Conservation (phyloP, 2,329 filamentous ascomycete genomes). For the Trichoderma sp. region DNA sequence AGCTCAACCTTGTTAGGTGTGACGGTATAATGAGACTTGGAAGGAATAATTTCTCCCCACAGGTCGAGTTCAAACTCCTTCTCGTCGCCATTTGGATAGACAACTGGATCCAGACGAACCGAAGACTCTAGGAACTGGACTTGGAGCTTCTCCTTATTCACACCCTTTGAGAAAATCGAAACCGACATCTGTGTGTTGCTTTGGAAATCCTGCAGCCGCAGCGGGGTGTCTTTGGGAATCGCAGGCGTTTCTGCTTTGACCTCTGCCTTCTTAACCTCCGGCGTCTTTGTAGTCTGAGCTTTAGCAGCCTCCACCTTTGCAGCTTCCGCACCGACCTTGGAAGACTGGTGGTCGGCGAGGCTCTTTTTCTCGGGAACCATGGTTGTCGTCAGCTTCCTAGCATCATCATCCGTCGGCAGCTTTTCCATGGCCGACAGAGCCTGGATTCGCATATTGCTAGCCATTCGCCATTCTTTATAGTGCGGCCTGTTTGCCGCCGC, state of each 20-base stretch:
- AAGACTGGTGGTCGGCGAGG: slow-evolving; percentile 24
- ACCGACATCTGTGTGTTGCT: slow-evolving; percentile 35
- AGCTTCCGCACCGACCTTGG: neutral
- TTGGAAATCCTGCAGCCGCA: slow-evolving; percentile 38
- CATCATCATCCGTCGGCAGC: slow-evolving; percentile 44
- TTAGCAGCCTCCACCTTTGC: neutral
- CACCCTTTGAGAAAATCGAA: slow-evolving; percentile 43
- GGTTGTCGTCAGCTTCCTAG: slow-evolving; percentile 44
- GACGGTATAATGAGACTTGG: slow-evolving; percentile 60
- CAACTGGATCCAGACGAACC: slow-evolving; percentile 30
- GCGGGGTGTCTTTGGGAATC: slow-evolving; percentile 26
- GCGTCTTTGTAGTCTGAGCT: slow-evolving; percentile 15
- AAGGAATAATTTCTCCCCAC: slow-evolving; percentile 61
- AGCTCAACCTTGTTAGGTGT: slow-evolving; percentile 80
- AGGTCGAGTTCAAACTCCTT: slow-evolving; percentile 63
- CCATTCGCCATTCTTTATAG: slow-evolving; percentile 37
- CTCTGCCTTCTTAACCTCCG: neutral
- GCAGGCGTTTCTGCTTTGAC: neutral
- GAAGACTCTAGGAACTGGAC: slow-evolving; percentile 34
- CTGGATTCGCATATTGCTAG: slow-evolving; percentile 47
- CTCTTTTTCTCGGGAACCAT: slow-evolving; percentile 33
- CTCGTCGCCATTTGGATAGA: slow-evolving; percentile 49
- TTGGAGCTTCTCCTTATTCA: slow-evolving; percentile 40
- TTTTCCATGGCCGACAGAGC: slow-evolving; percentile 45
- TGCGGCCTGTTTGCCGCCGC: slow-evolving; percentile 7